Evolutionary conservation across 495 filamentous ascomycete species (phyloP).

Genomic region (Talaromyces wortmannii): DNA sequence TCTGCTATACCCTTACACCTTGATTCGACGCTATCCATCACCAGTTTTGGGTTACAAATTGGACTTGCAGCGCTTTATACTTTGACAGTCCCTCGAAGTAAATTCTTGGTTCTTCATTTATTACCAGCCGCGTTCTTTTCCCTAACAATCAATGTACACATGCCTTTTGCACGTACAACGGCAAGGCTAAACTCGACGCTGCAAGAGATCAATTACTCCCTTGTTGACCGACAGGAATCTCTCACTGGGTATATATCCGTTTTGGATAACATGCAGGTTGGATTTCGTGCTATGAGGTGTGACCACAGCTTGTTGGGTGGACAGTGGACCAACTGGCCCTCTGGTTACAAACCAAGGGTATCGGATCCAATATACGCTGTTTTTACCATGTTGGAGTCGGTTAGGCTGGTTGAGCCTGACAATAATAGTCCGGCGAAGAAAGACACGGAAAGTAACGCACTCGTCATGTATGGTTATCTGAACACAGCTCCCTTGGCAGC

Average conservation of each 20-base stretch:
- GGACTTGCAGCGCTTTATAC: constrained; percentile 56
- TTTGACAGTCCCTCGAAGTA: constrained; percentile 61
- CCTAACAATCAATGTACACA: constrained; percentile 63
- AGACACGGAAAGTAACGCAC: constrained; percentile 65
- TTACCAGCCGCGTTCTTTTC: constrained; percentile 68
- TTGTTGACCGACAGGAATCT: constrained; percentile 77
- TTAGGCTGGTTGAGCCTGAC: constrained; percentile 65
- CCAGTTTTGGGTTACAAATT: constrained; percentile 64
- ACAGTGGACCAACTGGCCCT: constrained; percentile 57
- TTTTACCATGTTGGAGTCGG: constrained; percentile 88
- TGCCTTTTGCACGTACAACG: constrained; percentile 43
- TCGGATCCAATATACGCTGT: constrained; percentile 88
- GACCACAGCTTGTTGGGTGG: constrained; percentile 92
- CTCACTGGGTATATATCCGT: constrained; percentile 90
- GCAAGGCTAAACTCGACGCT: constrained; percentile 58
- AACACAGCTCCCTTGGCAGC: not conserved
- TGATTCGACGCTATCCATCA: constrained; percentile 56
- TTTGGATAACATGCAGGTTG: constrained; percentile 60
- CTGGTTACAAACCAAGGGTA: constrained; percentile 39
- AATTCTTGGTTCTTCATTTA: constrained; percentile 39
- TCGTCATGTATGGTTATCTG: constrained; percentile 61
- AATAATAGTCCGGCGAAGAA: constrained; percentile 29
- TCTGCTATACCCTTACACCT: constrained; percentile 25
- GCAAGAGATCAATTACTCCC: constrained; percentile 34
- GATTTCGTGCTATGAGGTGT: constrained; percentile 80